A percentile compares a stretch with the other conserved stretches of the same genome.
Conservation (phyloP, 345 rosid genomes). For the Jatropha curcas region DNA sequence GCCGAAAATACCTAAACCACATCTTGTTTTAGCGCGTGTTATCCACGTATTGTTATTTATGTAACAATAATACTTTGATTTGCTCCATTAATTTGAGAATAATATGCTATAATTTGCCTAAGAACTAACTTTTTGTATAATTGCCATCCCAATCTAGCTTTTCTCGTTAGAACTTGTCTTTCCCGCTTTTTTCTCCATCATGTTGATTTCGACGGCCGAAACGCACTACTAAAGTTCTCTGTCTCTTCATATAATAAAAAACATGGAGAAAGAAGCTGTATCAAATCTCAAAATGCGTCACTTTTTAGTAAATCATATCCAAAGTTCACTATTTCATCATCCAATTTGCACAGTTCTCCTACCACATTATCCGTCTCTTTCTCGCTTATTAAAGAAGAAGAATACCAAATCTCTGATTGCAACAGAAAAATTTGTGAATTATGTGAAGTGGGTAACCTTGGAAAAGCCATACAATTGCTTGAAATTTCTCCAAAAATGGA, state of each 20-base stretch:
- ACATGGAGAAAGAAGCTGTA: slow-evolving; percentile 12
- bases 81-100: too few species aligned
- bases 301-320: slow-evolving; percentile 28
- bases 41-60: slow-evolving; percentile 13
- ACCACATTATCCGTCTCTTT: slow-evolving; percentile 23
- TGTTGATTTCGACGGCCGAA: slow-evolving; percentile 41
- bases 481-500: slow-evolving; percentile 28
- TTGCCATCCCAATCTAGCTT: too few species aligned
- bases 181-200: slow-evolving; percentile 15
- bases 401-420: slow-evolving; percentile 18
- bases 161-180: slow-evolving; percentile 11
- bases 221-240: slow-evolving; percentile 21
- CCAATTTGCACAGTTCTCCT: slow-evolving; percentile 20
- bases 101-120: too few species aligned
- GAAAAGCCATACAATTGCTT: slow-evolving; percentile 46
- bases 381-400: slow-evolving; percentile 18
- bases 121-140: too few species aligned
- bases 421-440: slow-evolving; percentile 38
- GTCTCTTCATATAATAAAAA: slow-evolving; percentile 19
- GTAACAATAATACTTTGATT: too few species aligned
- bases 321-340: slow-evolving; percentile 19
- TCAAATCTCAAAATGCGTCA: slow-evolving; percentile 22
- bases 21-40: slow-evolving; percentile 21
- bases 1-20: slow-evolving; percentile 16
- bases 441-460: slow-evolving; percentile 47